Conservation (phyloP, 2,329 filamentous ascomycete species). For the Xylariaceae sp. region DNA sequence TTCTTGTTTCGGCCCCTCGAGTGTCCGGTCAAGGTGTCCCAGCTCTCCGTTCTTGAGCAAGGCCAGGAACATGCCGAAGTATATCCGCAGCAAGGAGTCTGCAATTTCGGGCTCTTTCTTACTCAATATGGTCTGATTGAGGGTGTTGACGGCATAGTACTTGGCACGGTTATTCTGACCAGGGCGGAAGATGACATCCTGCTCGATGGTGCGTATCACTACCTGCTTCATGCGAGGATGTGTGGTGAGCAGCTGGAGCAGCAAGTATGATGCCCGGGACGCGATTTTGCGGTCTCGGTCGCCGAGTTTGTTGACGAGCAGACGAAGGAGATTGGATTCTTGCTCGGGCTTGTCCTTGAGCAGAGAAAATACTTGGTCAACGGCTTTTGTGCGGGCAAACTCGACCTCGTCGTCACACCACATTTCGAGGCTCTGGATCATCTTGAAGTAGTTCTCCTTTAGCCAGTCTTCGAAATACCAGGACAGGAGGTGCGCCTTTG, state of each 20-base stretch:
- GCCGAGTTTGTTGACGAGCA: constrained; percentile 94
- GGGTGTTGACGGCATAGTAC: constrained; percentile 92
- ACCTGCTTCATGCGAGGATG: constrained; percentile 93
- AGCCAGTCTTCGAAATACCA: constrained; percentile 97
- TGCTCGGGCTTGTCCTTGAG: constrained; percentile 96
- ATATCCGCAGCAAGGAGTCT: constrained; percentile 77
- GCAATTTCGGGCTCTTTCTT: constrained; percentile 76
- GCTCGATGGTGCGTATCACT: constrained; percentile 78
- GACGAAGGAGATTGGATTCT: constrained; percentile 83
- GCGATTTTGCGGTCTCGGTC: constrained; percentile 94
- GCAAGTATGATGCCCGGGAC: constrained; percentile 83
- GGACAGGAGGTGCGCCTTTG: constrained; percentile 70
- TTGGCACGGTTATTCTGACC: constrained; percentile 83
- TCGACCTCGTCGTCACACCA: constrained; percentile 96
- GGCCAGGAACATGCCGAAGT: constrained; percentile 82
- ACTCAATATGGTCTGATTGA: constrained; percentile 94
- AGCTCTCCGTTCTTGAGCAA: constrained; percentile 62
- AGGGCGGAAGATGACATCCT: constrained; percentile 79
- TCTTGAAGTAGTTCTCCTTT: constrained; percentile 87
- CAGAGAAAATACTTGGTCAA: constrained; percentile 88
- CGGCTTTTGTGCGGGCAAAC: constrained; percentile 78
- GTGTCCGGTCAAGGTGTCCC: constrained; percentile 35
- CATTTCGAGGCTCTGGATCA: constrained; percentile 82
- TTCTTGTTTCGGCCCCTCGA: constrained; percentile 29
- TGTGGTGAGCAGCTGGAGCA: constrained; percentile 82